phyloP scores from a whole-genome alignment of 768 basidiomycete species.

The Pisolithus sp. region DNA sequence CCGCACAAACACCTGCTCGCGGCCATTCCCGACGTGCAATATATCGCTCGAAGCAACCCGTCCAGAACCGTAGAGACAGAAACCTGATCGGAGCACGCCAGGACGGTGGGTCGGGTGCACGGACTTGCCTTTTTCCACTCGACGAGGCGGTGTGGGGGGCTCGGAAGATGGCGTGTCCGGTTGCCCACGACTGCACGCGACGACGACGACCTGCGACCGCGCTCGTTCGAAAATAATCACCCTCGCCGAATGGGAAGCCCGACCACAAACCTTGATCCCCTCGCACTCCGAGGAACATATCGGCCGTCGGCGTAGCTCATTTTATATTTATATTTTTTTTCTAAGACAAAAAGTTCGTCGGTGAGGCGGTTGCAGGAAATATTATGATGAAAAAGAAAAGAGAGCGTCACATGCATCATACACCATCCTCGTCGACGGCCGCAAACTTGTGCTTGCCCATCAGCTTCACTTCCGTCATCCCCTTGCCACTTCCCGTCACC shows the following conservation, averaged over 20 bases:
- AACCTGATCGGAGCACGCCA: conserved; percentile 17
- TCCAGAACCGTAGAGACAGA: background rate
- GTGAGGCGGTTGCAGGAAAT: too few relatives aligned
- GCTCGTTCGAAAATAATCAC: conserved; percentile 3
- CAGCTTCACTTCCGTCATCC: conserved; percentile 72
- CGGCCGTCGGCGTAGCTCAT: background rate
- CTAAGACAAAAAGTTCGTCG: too few relatives aligned
- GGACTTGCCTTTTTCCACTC: background rate
- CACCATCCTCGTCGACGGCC: conserved; percentile 33
- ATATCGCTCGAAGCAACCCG: conserved; percentile 18
- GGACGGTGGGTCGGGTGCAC: conserved; percentile 1
- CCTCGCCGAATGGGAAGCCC: background rate
- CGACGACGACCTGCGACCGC: background rate
- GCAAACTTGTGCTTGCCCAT: conserved; percentile 75
- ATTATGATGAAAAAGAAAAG: too few relatives aligned
- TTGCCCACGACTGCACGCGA: background rate
- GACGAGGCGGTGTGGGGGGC: background rate
- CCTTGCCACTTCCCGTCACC: conserved; percentile 86
- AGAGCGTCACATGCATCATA: too few relatives aligned
- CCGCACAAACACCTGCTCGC: background rate
- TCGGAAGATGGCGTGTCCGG: background rate
- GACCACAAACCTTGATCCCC: conserved; percentile 11
- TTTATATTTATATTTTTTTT: background rate
- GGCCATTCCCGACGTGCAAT: conserved; percentile 15
- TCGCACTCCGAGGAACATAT: conserved; percentile 14